A percentile compares a stretch with the other conserved stretches of the same genome.
phyloP scores from a whole-genome alignment of 164 flowering plant genomes.

The Aristolochia californica region DNA sequence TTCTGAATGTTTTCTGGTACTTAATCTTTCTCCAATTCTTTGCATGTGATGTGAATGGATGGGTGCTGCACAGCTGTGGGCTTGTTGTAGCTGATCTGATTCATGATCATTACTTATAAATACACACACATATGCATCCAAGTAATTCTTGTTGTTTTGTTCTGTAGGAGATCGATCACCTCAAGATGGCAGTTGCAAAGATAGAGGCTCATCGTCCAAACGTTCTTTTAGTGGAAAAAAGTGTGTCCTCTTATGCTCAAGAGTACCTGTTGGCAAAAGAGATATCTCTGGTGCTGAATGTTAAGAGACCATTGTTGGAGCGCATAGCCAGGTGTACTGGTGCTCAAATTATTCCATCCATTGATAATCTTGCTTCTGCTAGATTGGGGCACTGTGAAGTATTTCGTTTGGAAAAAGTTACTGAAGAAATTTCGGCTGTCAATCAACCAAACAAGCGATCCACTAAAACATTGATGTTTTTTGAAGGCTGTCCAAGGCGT shows the following conservation, averaged over 20 bases:
- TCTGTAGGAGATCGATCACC: conserved; percentile 81
- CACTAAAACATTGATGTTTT: conserved; percentile 80
- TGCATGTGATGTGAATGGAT: too few species aligned
- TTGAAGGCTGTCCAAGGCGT: conserved; percentile 96
- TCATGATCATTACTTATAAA: too few species aligned
- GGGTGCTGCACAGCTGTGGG: too few species aligned
- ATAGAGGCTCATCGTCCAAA: conserved; percentile 89
- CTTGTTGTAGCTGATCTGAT: too few species aligned
- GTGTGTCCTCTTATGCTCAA: conserved; percentile 89
- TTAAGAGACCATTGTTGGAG: conserved; percentile 75
- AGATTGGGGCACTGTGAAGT: conserved; percentile 84
- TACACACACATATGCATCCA: too few species aligned
- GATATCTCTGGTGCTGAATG: conserved; percentile 86
- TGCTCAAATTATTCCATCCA: conserved; percentile 67
- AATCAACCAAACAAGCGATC: conserved; percentile 55
- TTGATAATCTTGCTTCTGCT: conserved; percentile 48
- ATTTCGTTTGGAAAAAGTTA: conserved; percentile 60
- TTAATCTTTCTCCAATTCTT: too few species aligned
- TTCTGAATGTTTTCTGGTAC: too few species aligned
- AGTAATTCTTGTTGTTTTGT: not conserved
- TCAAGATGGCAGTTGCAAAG: conserved; percentile 70
- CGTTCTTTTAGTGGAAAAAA: conserved; percentile 91
- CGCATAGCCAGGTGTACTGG: conserved; percentile 90
- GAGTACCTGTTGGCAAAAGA: conserved; percentile 83
- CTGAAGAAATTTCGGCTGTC: conserved; percentile 44